Base-by-base conservation (phyloP, 2,329 filamentous ascomycete genomes). In the Penicillium sp. region DNA sequence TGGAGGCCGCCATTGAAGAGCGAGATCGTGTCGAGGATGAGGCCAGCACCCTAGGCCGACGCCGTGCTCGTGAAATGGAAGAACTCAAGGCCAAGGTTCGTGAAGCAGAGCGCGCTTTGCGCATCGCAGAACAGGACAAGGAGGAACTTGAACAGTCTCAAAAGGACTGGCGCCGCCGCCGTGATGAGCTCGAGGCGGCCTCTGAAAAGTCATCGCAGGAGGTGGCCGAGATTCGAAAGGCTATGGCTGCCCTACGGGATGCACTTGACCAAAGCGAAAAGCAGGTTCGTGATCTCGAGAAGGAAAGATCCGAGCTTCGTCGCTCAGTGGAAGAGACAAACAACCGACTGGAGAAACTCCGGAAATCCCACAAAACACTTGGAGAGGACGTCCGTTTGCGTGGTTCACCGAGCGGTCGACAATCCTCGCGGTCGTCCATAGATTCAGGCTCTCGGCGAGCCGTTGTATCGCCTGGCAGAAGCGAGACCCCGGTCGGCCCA, bases 1-100 rank as follows among this genome's bases (percentile, higher is more conserved):
- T 97, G 79, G 92, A 97, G 63, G 78, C 88, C 1, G 91, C 91
- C 0, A 80, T 95, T n/a, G 91, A 96, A 67, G 93, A 99, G 69
- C 83, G 93, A 14, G 93, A 99, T 66, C 83, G 89, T 2, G 85
- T 90, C 2, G 92, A 99, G 70, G 91, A 97, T 55, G 91, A 97
- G 71, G 84, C 89, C 2, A 89, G 83, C 62, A 87, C 84, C 0
- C 79, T 88, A 41, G 87, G 86, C 11, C 80, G 92, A 44, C 81
- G 88, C 36, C 84, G 86, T 53, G 82, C 88, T 6, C 80, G 91
- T 40, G 93, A 97, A 74, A 77, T 89, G 3, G 93, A 97, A 66
- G 92, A 97, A 59, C 75, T 95, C 33, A 89, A 86, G 68, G 77
- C 78, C 42, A 88, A 84, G 69, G 78, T 91, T 10, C 83, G 89